A percentile compares a stretch with the other conserved stretches of the same genome.
phyloP scores from a whole-genome alignment of 1,139 yeast species.

The Hyphopichia burtonii region DNA sequence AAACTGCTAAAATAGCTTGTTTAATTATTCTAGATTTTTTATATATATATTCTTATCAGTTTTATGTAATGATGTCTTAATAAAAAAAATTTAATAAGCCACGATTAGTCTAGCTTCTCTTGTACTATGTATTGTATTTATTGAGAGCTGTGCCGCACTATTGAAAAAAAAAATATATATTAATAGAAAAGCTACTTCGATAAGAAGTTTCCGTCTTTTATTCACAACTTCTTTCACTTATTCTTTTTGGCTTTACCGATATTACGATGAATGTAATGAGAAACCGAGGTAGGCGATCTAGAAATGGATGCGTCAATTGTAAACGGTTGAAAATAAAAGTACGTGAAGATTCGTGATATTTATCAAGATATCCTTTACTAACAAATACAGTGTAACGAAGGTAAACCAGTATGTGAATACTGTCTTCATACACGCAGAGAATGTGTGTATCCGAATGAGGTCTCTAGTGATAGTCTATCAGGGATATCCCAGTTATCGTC shows the following conservation, averaged over 20 bases:
- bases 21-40: background rate
- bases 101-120: background rate
- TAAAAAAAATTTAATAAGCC: background rate
- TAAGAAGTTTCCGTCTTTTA: no score
- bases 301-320: slow-evolving; percentile 3
- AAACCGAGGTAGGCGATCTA: no score
- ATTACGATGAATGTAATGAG: no score
- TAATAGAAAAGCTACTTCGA: no score
- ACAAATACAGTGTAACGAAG: slow-evolving; percentile 30
- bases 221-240: no score
- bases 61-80: background rate
- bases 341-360: background rate
- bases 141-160: no score
- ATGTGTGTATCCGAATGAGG: slow-evolving; percentile 21
- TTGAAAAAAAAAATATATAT: no score
- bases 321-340: slow-evolving; percentile 4
- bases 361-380: background rate
- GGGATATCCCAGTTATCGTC: background rate
- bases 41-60: background rate
- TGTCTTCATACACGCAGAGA: slow-evolving; percentile 30
- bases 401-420: slow-evolving; percentile 37
- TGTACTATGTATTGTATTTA: no score
- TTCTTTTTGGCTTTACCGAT: no score
- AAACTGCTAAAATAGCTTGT: background rate
- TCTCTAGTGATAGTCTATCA: background rate